Conservation (phyloP, 371 early-diverging fungal species). For the Mortierella sp. region DNA sequence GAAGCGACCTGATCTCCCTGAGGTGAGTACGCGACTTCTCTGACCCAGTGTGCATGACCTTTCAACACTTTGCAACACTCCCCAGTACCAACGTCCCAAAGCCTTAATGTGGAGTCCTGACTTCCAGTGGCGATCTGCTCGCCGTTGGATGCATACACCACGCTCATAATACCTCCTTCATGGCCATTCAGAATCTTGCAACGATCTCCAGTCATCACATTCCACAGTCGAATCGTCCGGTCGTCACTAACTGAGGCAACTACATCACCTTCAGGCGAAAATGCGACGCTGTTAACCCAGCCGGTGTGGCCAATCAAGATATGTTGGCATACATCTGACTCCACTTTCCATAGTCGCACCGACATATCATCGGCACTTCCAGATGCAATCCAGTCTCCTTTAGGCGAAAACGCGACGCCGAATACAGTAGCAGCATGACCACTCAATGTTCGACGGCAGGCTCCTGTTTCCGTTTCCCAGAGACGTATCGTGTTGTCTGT, state of each 20-base stretch:
- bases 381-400: background rate
- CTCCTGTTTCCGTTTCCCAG: slow-evolving; percentile 4
- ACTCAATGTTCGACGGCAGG: background rate
- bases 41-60: background rate
- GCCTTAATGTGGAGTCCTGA: background rate
- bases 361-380: background rate
- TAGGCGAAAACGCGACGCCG: slow-evolving; percentile 2
- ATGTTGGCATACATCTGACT: background rate
- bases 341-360: slow-evolving; percentile 2
- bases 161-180: background rate
- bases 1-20: slow-evolving; percentile 5
- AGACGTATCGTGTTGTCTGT: slow-evolving; percentile 3
- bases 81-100: slow-evolving; percentile 1
- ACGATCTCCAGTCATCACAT: background rate
- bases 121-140: slow-evolving; percentile 5
- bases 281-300: background rate
- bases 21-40: slow-evolving; percentile 5
- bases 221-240: background rate
- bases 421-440: background rate
- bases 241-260: slow-evolving; percentile 2
- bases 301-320: background rate
- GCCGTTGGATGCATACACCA: slow-evolving; percentile 4
- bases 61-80: background rate
- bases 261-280: background rate
- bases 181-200: background rate